Percentiles rank a stretch among this genome's conserved stretches.
phyloP scores from a whole-genome alignment of 352 stramenopile species.

The Globisporangium iwayamae region DNA sequence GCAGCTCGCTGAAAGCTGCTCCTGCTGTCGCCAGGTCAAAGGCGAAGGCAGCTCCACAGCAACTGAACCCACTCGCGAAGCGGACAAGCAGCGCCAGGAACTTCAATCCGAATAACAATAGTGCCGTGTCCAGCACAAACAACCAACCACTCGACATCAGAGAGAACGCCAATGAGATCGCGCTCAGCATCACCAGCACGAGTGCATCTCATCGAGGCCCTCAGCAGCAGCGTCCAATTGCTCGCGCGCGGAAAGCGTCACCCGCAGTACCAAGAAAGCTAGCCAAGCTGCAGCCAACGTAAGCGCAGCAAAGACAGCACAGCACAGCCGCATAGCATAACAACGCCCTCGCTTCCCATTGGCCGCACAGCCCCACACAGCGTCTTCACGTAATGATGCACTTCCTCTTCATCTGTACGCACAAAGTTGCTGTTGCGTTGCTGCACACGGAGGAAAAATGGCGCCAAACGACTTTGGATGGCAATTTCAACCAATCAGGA shows the following conservation, averaged over 20 bases:
- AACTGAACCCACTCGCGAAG: not conserved
- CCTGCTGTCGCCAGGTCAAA: not conserved
- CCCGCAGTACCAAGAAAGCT: not conserved
- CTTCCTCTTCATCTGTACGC: too few relatives aligned
- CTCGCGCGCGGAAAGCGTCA: constrained; percentile 1
- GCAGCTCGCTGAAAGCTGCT: not conserved
- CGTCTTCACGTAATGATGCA: too few relatives aligned
- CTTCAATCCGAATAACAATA: not conserved
- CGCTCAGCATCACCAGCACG: constrained; percentile 4
- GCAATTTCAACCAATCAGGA: constrained; percentile 16
- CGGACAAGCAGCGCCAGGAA: not conserved
- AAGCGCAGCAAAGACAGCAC: too few relatives aligned
- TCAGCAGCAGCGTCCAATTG: not conserved
- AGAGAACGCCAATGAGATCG: not conserved
- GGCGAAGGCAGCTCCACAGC: not conserved
- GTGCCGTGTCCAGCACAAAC: not conserved
- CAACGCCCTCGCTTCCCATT: too few relatives aligned
- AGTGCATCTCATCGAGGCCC: not conserved
- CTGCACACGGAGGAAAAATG: too few relatives aligned
- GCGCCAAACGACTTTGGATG: too few relatives aligned
- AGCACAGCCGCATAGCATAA: too few relatives aligned
- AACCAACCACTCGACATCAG: not conserved
- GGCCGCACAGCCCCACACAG: too few relatives aligned
- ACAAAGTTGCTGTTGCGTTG: too few relatives aligned
- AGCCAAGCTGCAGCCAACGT: not conserved